Evolutionary conservation across 1,284 basidiomycete genomes (phyloP).

Genomic region (Boletellus dicymbophilus): DNA sequence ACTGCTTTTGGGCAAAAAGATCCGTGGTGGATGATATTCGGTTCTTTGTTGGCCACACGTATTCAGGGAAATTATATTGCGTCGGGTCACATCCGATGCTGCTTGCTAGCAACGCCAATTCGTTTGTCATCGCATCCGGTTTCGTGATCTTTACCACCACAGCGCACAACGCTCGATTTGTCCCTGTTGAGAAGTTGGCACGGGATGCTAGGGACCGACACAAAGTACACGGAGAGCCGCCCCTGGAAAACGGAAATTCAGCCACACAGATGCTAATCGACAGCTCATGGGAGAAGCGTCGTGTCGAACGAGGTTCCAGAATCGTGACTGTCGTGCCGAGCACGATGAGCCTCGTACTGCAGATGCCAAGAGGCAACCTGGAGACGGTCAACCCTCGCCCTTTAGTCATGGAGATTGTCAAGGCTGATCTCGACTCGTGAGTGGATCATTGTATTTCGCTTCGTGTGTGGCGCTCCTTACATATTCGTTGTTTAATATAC

Average conservation of each 20-base stretch:
- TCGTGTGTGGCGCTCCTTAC: slow-evolving; percentile 1
- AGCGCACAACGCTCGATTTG: slow-evolving; percentile 82
- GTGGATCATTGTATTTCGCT: slow-evolving; percentile 29
- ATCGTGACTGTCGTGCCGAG: slow-evolving; percentile 88
- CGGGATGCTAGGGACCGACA: slow-evolving; percentile 1
- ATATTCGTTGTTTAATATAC: slow-evolving; percentile 2
- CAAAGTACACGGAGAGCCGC: slow-evolving; percentile 12
- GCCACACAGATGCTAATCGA: slow-evolving; percentile 36
- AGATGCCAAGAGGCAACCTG: slow-evolving; percentile 98
- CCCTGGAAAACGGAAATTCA: slow-evolving; percentile 28
- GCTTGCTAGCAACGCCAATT: slow-evolving; percentile 70
- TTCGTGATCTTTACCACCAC: slow-evolving; percentile 90
- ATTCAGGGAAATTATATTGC: slow-evolving; percentile 64
- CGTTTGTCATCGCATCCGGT: slow-evolving; percentile 78
- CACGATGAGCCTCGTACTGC: slow-evolving; percentile 87
- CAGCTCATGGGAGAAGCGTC: slow-evolving; percentile 64
- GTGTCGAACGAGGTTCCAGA: slow-evolving; percentile 84
- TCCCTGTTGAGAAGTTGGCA: slow-evolving; percentile 44
- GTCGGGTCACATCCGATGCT: slow-evolving; percentile 27
- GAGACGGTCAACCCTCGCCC: slow-evolving; percentile 96
- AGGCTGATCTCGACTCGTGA: slow-evolving; percentile 72
- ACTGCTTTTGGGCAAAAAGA: slow-evolving; percentile 51
- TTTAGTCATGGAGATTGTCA: slow-evolving; percentile 84
- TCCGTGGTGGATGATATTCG: slow-evolving; percentile 19
- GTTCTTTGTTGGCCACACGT: slow-evolving; percentile 68